Base-by-base conservation (phyloP, 306 rosid genomes). In the Inga leiocalycina region DNA sequence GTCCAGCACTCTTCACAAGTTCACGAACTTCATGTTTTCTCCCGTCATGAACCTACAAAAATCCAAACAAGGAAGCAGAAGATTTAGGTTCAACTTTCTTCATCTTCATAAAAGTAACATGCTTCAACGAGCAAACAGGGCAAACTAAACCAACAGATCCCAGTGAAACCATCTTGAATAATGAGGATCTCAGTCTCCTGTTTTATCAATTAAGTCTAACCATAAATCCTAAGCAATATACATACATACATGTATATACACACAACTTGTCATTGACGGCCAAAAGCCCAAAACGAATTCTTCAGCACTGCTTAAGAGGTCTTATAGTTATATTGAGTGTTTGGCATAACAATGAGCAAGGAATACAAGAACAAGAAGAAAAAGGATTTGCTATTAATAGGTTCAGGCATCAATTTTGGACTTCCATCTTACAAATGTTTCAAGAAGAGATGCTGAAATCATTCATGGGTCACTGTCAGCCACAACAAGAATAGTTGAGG, bases 1-100 rank as follows among this genome's bases (percentile, higher is more conserved):
- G 97, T 74, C 98, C 96, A 75, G 98, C 98, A 66, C 70, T 85
- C 90, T 93, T 95, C 71, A 95, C 97, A 35, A 95, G 97, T 77
- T 92, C 99, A 75, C 98, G 94, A 75, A 93, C 99, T 87, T 95
- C 99, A 32, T 92, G 99, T 88, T 95, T 93, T 92, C 99, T 93
- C 85, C 99, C 99, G 44, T 95, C 99, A 87, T 95, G 98, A 78
- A 95, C 99, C 99, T 93, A 79, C 43, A 82, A 76, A 68, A 83
- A 73, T 81, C 17, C 84, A 87, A 32, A 75, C 76, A 83, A 85
- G 75, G 27, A 85, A 83, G 44, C 75, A 45, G 59, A 76, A 76
- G 82, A 80, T 19, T 22, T 45, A 80, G 69, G 81, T 67, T 35
- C 72, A 16, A 57, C 34, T 61, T 65, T 74, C 81, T 69, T 48